Evolutionary conservation across 352 stramenopile species (phyloP), one percentile per base, ranked within the genome.

Genomic region (Phytophthora fragariaefolia): DNA sequence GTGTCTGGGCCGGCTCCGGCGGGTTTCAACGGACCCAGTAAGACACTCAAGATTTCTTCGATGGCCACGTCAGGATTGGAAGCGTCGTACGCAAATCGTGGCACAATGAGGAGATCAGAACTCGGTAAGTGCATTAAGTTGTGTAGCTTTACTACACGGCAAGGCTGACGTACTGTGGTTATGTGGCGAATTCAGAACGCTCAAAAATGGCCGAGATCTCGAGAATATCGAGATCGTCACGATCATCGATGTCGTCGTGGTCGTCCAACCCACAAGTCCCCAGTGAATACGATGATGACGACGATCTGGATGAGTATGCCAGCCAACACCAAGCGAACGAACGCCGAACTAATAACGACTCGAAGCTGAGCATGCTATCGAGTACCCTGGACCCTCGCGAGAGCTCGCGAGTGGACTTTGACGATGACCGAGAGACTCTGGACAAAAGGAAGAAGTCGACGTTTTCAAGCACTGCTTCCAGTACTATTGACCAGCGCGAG

Each of bases 341-440:
- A 8, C 54, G 65, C 42, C 66, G 53, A 61, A 75, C 66, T 38
- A 66, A 58, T 43, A 75, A 66, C 49, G 62, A 60, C 42, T 71
- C 73, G 3, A 65, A 72, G 47, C 58, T 66, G n/a, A 80, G 73
- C 45, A 42, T 62, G 32, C 34, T 74, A 20, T 73, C 69, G 13
- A 80, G 69, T 54, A 58, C 42, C 13, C 17, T 71, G 23, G 74
- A 76, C 18, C 47, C 65, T 50, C 74, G 74, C 27, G 74, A 77
- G 52, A 82, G 74, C 49, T 82, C 74, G n/a, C 58, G 54, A 43
- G 57, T 82, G 46, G 45, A 76, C 23, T 77, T 79, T 46, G 74
- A 69, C 24, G 67, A 79, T 28, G 59, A 75, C 15, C 46, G 20
- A 43, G 51, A 18, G 23, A 53, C 4, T 57, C 9, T 59, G n/a